Conservation (phyloP, 352 stramenopile genomes). For the Globisporangium emineosum region DNA sequence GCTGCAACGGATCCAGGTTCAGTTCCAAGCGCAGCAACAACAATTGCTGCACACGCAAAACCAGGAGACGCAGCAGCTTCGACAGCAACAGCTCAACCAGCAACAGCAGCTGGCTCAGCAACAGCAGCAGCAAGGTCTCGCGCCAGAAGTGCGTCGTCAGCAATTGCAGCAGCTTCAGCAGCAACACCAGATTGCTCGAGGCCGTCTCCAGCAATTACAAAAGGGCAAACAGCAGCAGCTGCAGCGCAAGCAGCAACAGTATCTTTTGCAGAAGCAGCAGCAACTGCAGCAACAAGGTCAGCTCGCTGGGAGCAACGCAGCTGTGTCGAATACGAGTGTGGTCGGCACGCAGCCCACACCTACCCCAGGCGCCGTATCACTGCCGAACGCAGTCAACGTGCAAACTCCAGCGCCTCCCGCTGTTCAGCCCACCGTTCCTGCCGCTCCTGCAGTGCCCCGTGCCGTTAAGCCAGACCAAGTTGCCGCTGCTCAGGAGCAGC, state of each 20-base stretch:
- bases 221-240: constrained; percentile 81
- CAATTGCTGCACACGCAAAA: constrained; percentile 70
- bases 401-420: constrained; percentile 22
- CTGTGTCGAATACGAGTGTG: constrained; percentile 29
- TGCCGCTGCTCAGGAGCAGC: constrained; percentile 49
- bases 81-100: constrained; percentile 71
- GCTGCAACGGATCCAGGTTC: constrained; percentile 77
- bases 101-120: constrained; percentile 72
- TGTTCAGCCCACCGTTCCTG: constrained; percentile 23
- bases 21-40: constrained; percentile 79
- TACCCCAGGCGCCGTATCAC: constrained; percentile 26
- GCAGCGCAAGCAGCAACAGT: constrained; percentile 80
- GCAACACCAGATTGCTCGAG: constrained; percentile 64
- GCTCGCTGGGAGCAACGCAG: constrained; percentile 20
- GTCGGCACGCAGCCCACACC: constrained; percentile 28
- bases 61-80: constrained; percentile 74
- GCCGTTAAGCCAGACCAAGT: constrained; percentile 62
- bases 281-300: constrained; percentile 54
- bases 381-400: constrained; percentile 39
- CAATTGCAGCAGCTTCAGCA: constrained; percentile 77
- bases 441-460: constrained; percentile 20
- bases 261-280: constrained; percentile 76
- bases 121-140: constrained; percentile 61
- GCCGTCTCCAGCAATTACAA: constrained; percentile 66
- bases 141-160: constrained; percentile 55